Percentiles rank a stretch among this genome's conserved stretches.
Evolutionary conservation across 257 asterid species (phyloP).

Genomic region (Solanum arcanum): DNA sequence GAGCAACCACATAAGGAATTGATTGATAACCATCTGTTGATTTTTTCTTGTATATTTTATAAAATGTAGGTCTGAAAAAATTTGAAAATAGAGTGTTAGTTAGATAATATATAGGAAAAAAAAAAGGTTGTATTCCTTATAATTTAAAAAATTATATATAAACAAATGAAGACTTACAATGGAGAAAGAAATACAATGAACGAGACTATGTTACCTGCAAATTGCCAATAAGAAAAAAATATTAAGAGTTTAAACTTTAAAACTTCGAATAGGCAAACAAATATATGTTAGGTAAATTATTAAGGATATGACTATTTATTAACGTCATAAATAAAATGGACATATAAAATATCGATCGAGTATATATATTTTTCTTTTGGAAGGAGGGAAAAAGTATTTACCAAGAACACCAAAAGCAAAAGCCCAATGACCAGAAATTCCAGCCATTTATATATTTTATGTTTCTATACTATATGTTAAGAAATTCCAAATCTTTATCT

Average conservation of each 20-base stretch:
- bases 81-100: not conserved
- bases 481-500: not conserved
- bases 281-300: not conserved
- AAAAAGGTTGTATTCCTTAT: not conserved
- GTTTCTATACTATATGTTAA: not conserved
- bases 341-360: not conserved
- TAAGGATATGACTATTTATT: not conserved
- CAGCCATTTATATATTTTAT: not conserved
- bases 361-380: not conserved
- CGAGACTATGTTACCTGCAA: constrained; percentile 48
- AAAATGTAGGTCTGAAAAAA: constrained; percentile 44
- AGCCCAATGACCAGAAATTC: constrained; percentile 10
- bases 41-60: constrained; percentile 41
- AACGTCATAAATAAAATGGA: not conserved
- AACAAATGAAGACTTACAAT: constrained; percentile 19
- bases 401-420: constrained; percentile 48
- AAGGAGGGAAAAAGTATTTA: not conserved
- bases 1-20: constrained; percentile 38
- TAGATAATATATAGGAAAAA: not conserved
- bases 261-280: not conserved
- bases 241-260: not conserved
- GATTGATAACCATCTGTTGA: constrained; percentile 55
- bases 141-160: not conserved
- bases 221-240: not conserved
- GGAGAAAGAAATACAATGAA: constrained; percentile 64